Conservation (phyloP, 2,329 filamentous ascomycete species). For the Arthrobotrys iridis region DNA sequence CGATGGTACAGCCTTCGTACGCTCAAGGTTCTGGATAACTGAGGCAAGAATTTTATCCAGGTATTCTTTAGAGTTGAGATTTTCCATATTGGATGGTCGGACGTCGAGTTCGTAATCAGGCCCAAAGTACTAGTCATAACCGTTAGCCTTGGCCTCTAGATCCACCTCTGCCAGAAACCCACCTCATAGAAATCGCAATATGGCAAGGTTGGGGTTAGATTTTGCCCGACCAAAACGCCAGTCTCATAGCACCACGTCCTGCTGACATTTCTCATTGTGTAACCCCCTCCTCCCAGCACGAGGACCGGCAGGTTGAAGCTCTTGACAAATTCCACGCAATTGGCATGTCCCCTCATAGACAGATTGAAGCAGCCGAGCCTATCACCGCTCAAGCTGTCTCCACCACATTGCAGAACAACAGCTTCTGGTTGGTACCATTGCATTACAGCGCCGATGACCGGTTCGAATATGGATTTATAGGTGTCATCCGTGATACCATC, state of each 20-base stretch:
- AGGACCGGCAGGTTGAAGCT: constrained; percentile 81
- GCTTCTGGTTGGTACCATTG: constrained; percentile 86
- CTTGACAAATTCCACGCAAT: constrained; percentile 90
- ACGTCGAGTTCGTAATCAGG: constrained; percentile 77
- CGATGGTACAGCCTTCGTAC: constrained; percentile 71
- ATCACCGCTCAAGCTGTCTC: constrained; percentile 92
- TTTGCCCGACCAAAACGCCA: constrained; percentile 70
- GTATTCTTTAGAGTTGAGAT: constrained; percentile 75
- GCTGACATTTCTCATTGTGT: constrained; percentile 95
- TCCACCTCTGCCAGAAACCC: constrained; percentile 54
- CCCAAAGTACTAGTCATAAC: constrained; percentile 69
- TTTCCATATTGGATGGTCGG: constrained; percentile 77
- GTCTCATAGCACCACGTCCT: constrained; percentile 98
- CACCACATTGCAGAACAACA: constrained; percentile 94
- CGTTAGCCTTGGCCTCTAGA: constrained; percentile 58
- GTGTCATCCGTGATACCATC: constrained; percentile 92
- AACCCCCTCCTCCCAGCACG: constrained; percentile 92
- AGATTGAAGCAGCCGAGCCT: constrained; percentile 95
- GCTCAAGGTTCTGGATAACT: constrained; percentile 73
- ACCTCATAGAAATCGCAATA: constrained; percentile 78
- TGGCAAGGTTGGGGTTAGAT: constrained; percentile 71
- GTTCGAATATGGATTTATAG: constrained; percentile 85
- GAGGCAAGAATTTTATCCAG: constrained; percentile 74
- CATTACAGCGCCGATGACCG: constrained; percentile 79
- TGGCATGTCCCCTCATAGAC: constrained; percentile 91